Conservation (phyloP, 768 basidiomycete genomes). For the Leccinellum rugosiceps region DNA sequence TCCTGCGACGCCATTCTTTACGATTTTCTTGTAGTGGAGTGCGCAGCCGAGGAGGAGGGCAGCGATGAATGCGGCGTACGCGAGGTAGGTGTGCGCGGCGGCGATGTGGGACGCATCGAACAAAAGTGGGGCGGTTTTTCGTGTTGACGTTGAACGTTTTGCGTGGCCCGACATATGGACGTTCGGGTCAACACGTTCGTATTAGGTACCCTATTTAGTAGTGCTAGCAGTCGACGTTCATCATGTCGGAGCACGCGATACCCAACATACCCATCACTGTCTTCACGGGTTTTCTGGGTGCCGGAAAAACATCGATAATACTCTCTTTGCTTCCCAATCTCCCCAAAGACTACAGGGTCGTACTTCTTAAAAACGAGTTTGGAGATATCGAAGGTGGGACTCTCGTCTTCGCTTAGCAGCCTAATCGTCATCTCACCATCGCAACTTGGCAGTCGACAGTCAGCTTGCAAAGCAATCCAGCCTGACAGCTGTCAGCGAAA, state of each 20-base stretch:
- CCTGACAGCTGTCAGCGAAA: constrained; percentile 86
- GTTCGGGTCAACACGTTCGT: background rate
- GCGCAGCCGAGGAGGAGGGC: constrained; percentile 63
- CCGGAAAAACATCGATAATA: constrained; percentile 79
- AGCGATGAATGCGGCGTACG: constrained; percentile 57
- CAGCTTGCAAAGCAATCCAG: constrained; percentile 84
- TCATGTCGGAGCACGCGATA: constrained; percentile 14
- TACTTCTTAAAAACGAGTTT: constrained; percentile 94
- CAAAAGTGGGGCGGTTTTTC: constrained; percentile 16
- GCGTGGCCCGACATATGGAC: constrained; percentile 18
- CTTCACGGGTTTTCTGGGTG: constrained; percentile 91
- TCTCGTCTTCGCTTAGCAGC: background rate
- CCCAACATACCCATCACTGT: constrained; percentile 79
- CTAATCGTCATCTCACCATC: constrained; percentile 1
- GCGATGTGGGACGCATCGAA: constrained; percentile 55
- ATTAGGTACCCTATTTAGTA: background rate
- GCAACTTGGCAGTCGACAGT: constrained; percentile 73
- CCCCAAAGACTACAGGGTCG: constrained; percentile 83
- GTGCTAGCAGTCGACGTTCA: background rate
- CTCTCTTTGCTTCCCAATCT: constrained; percentile 79
- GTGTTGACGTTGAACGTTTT: constrained; percentile 5
- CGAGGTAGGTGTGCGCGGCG: constrained; percentile 62
- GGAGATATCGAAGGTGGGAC: constrained; percentile 82
- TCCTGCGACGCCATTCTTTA: constrained; percentile 78
- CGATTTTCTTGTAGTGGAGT: constrained; percentile 80